A percentile compares a stretch with the other conserved stretches of the same genome.
Conservation (phyloP, 2,329 filamentous ascomycete genomes). For the Phialocephala sp. region DNA sequence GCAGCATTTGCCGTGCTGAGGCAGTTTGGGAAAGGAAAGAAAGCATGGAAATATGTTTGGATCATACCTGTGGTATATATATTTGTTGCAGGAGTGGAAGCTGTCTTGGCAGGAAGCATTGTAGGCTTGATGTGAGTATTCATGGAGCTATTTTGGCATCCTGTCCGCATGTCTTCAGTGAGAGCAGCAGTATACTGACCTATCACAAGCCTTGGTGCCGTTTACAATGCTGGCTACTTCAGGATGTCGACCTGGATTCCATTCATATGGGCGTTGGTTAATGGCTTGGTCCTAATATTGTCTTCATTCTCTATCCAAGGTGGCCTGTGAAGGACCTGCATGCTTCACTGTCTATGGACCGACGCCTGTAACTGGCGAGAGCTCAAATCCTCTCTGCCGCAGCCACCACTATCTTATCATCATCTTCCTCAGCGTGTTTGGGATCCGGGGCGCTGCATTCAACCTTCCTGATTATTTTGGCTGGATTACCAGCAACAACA, state of each 20-base stretch:
- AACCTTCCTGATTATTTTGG: constrained; percentile 57
- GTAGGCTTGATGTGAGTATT: constrained; percentile 66
- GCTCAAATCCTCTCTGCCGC: constrained; percentile 15
- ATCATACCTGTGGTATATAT: constrained; percentile 64
- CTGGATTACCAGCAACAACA: constrained; percentile 71
- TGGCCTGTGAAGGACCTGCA: constrained; percentile 55
- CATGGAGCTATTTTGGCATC: neutral
- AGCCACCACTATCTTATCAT: constrained; percentile 15
- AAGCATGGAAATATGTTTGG: constrained; percentile 52
- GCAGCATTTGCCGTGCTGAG: constrained; percentile 64
- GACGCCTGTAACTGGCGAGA: neutral
- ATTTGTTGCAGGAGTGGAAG: constrained; percentile 67
- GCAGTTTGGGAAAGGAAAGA: constrained; percentile 51
- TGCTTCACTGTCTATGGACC: neutral
- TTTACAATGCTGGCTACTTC: constrained; percentile 73
- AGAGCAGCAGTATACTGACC: neutral
- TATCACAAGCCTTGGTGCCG: constrained; percentile 57
- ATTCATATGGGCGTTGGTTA: constrained; percentile 71
- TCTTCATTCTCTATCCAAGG: constrained; percentile 76
- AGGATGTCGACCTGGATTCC: constrained; percentile 78
- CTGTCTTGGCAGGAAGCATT: constrained; percentile 68
- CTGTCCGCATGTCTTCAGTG: too few relatives aligned
- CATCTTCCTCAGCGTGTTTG: constrained; percentile 17
- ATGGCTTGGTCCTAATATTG: constrained; percentile 69
- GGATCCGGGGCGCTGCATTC: constrained; percentile 43